Base-by-base conservation (phyloP, 2,329 filamentous ascomycete species). In the Xylariaceae sp. region DNA sequence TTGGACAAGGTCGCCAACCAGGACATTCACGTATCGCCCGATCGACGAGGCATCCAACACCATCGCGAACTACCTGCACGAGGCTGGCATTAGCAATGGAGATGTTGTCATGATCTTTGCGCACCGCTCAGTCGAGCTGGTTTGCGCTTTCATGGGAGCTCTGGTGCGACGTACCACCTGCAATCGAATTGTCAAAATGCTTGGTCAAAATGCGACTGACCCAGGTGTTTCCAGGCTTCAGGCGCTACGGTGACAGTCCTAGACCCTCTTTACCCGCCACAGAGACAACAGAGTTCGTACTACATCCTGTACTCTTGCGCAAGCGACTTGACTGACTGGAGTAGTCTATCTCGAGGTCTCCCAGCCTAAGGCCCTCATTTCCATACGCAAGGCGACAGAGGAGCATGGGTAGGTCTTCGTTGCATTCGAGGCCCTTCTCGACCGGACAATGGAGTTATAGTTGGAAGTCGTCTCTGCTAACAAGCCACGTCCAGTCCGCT, bases 31-130 rank as follows among this genome's bases (percentile, higher is more conserved):
- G 29, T 97, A 96, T 71, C 77, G 77, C 61, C 89, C 95, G 66
- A 96, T 97, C 67, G 80, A 91, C 67, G 87, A 96, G 73, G 86
- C 87, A 0, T 87, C 89, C 32, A 95, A 95, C 68, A 78, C 83
- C 19, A 71, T 96, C 5, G 88, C 90, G 27, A 85, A 95, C 72
- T 82, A 95, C 67, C 78, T 96, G 26, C 80, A 87, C 51, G 77
- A 86, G 49, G 79, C 84, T 64, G 91, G 91, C 55, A 78, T 90
- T 60, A 78, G 84, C 56, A 77, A 84, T 62, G 91, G 90, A 6
- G 91, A 97, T 67, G 91, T 96, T 2, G 90, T 96, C 65, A 95
- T 96, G 89, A 88, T 94, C 60, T 96, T 85, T 68, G 89, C 89
- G 53, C 82, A 96, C 72, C 84, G 91, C 55, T 84, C 84, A 54